Conservation (phyloP, 257 asterid genomes). For the Solanum virginianum region DNA sequence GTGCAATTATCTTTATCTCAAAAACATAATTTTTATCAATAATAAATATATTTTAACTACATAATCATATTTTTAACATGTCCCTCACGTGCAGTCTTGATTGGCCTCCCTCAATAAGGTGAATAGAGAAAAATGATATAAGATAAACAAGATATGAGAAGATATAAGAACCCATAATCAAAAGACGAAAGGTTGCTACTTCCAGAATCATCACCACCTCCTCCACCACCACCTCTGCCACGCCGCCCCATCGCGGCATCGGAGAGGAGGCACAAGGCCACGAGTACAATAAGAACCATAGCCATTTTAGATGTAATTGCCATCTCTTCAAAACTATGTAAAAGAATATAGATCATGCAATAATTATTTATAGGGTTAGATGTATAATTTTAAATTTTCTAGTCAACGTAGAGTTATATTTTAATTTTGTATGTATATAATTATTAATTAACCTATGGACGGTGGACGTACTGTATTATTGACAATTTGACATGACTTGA, state of each 20-base stretch:
- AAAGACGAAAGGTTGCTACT: background rate
- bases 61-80: background rate
- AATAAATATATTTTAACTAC: too few species aligned
- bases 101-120: background rate
- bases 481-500: background rate
- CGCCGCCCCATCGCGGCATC: background rate
- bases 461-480: background rate
- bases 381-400: background rate
- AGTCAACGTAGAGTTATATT: background rate
- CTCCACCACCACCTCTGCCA: background rate
- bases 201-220: background rate
- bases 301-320: background rate
- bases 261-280: background rate
- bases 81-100: background rate
- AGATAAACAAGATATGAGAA: background rate
- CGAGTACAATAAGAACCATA: background rate
- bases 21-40: too few species aligned
- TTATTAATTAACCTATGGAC: background rate
- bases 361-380: background rate
- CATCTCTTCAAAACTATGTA: background rate
- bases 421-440: background rate
- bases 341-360: background rate
- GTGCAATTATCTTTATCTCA: too few species aligned
- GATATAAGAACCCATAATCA: background rate
- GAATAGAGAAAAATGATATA: background rate